Conservation (phyloP, 164 flowering plant genomes). For the Aristolochia contorta region DNA sequence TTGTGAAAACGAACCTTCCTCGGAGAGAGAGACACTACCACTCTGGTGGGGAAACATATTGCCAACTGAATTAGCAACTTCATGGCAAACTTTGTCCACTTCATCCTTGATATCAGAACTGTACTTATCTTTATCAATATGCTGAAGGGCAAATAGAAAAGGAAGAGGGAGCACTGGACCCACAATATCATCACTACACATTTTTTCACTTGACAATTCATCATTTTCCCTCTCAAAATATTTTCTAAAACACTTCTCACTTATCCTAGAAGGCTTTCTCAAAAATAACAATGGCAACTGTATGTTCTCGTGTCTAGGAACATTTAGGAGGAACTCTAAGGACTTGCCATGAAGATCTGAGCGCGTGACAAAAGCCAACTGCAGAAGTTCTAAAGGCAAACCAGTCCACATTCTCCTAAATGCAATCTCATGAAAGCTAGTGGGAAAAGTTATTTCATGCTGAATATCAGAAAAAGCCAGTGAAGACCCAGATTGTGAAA, state of each 20-base stretch:
- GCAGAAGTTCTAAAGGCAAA: slow-evolving; percentile 40
- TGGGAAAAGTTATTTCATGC: slow-evolving; percentile 32
- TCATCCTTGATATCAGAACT: too few relatives aligned
- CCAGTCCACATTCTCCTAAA: slow-evolving; percentile 41
- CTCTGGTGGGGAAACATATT: too few relatives aligned
- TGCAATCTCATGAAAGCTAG: slow-evolving; percentile 56
- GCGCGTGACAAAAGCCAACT: slow-evolving; percentile 37
- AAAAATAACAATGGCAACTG: slow-evolving; percentile 57
- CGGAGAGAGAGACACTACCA: too few relatives aligned
- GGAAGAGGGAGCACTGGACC: too few relatives aligned
- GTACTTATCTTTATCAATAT: too few relatives aligned
- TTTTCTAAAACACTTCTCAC: slow-evolving; percentile 42
- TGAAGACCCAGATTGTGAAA: slow-evolving; percentile 19
- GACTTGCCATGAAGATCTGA: slow-evolving; percentile 29
- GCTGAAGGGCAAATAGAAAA: too few relatives aligned
- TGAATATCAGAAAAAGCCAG: slow-evolving; percentile 24
- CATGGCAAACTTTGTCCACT: too few relatives aligned
- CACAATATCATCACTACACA: too few relatives aligned
- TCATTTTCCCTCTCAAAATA: too few relatives aligned
- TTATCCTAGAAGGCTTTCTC: slow-evolving; percentile 38
- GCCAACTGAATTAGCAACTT: too few relatives aligned
- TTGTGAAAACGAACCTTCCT: too few relatives aligned
- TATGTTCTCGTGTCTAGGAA: slow-evolving; percentile 30
- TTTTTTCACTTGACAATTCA: too few relatives aligned
- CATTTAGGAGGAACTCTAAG: slow-evolving; percentile 34